Conservation (phyloP, 1,284 basidiomycete species). For the Ustilago xerochloae region DNA sequence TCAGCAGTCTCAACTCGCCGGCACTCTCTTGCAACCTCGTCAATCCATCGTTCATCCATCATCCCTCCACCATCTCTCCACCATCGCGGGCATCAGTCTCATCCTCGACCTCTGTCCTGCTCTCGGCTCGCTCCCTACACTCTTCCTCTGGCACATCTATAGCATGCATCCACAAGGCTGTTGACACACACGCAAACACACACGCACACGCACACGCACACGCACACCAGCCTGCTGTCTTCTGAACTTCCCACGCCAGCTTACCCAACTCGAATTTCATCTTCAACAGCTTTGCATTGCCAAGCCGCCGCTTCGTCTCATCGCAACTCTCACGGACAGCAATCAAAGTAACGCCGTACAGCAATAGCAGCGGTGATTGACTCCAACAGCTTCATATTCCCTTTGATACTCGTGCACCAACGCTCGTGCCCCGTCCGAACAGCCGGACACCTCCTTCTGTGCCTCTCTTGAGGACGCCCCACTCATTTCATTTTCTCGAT, state of each 20-base stretch:
- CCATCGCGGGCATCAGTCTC: conserved; percentile 3
- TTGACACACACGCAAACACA: too few relatives aligned
- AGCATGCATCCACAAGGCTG: neutral
- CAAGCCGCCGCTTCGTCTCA: neutral
- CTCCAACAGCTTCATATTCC: neutral
- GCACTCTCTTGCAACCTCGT: neutral
- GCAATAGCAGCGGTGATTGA: neutral
- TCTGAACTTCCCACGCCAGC: neutral
- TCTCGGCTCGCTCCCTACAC: conserved; percentile 37
- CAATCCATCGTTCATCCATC: neutral
- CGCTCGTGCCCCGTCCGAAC: too few relatives aligned
- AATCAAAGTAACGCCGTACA: neutral
- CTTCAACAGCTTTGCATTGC: neutral
- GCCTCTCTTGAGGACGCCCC: neutral
- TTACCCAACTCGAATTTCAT: neutral
- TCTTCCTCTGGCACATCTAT: conserved; percentile 13
- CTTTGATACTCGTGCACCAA: neutral
- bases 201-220: too few relatives aligned
- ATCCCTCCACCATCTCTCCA: conserved; percentile 2
- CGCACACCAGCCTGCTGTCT: neutral
- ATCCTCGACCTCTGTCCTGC: too few relatives aligned
- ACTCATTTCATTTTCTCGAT: conserved; percentile 12
- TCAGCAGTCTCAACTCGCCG: too few relatives aligned
- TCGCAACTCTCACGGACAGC: neutral
- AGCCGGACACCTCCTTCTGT: too few relatives aligned